phyloP scores from a whole-genome alignment of 1,284 basidiomycete species.

The Tilletia indica region DNA sequence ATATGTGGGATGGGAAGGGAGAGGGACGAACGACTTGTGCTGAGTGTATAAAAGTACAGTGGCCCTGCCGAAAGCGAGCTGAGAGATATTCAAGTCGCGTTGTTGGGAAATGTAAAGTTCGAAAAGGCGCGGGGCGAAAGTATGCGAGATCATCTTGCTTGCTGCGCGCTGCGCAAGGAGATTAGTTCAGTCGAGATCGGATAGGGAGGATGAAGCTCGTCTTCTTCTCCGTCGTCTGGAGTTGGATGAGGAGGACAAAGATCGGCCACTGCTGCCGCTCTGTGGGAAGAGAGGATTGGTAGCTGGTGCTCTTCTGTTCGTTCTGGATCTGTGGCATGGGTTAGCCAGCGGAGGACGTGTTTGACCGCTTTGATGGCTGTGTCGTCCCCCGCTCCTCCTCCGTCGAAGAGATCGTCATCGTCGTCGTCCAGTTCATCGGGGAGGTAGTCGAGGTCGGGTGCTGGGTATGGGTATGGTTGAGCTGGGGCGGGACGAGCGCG shows the following conservation, averaged over 20 bases:
- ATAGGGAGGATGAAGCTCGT: neutral
- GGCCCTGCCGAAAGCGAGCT: too few species aligned
- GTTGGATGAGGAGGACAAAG: neutral
- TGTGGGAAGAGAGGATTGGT: slow-evolving; percentile 9
- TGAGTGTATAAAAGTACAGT: too few species aligned
- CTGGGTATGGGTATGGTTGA: neutral
- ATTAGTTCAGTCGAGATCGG: neutral
- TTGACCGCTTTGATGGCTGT: neutral
- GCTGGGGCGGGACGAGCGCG: neutral
- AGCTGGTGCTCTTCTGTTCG: slow-evolving; percentile 23
- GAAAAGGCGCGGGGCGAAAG: too few species aligned
- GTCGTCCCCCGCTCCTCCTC: neutral
- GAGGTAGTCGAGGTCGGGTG: neutral
- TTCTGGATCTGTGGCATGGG: slow-evolving; percentile 21
- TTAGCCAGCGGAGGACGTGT: neutral
- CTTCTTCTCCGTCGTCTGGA: neutral
- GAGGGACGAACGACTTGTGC: too few species aligned
- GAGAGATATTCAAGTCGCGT: too few species aligned
- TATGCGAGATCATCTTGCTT: too few species aligned
- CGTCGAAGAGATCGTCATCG: neutral
- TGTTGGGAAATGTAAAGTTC: too few species aligned
- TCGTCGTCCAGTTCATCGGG: neutral
- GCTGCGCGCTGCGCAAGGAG: too few species aligned
- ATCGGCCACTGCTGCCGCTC: neutral
- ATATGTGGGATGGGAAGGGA: too few species aligned